Conservation (phyloP, 148 eudicot species). For the Rhododendron molle region DNA sequence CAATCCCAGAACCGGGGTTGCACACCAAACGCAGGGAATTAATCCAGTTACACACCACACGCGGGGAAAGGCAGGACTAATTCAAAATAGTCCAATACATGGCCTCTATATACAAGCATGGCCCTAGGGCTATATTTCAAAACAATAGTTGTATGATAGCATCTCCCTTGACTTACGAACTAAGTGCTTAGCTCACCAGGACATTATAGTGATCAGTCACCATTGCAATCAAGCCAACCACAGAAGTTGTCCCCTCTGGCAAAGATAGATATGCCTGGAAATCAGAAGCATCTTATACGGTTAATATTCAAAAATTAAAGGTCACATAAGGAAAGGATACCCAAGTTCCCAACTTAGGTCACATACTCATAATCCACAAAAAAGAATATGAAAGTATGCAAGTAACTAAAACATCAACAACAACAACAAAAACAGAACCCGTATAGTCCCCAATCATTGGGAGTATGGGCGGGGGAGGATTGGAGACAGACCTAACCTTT, state of each 20-base stretch:
- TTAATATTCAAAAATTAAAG: background rate
- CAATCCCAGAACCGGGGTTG: background rate
- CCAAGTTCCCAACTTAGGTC: background rate
- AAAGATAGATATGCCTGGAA: constrained; percentile 92
- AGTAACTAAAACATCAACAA: background rate
- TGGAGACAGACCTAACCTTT: too few relatives aligned
- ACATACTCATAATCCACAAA: background rate
- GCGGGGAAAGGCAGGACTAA: background rate
- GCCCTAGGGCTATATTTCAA: background rate
- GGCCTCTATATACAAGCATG: background rate
- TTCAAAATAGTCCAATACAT: background rate
- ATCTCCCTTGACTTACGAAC: background rate
- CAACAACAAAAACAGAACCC: too few relatives aligned
- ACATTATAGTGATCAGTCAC: constrained; percentile 92
- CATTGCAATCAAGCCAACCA: constrained; percentile 92
- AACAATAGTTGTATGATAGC: background rate
- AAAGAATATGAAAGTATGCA: background rate
- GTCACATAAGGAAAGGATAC: background rate
- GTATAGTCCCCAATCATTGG: too few relatives aligned
- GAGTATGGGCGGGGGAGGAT: too few relatives aligned
- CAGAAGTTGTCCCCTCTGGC: constrained; percentile 98
- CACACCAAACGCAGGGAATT: background rate
- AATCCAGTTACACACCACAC: background rate
- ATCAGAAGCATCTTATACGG: background rate
- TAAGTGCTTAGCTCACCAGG: constrained; percentile 47